A percentile compares a stretch with the other conserved stretches of the same genome.
phyloP scores from a whole-genome alignment of 2,329 filamentous ascomycete species.

The Fusarium mundagurra region DNA sequence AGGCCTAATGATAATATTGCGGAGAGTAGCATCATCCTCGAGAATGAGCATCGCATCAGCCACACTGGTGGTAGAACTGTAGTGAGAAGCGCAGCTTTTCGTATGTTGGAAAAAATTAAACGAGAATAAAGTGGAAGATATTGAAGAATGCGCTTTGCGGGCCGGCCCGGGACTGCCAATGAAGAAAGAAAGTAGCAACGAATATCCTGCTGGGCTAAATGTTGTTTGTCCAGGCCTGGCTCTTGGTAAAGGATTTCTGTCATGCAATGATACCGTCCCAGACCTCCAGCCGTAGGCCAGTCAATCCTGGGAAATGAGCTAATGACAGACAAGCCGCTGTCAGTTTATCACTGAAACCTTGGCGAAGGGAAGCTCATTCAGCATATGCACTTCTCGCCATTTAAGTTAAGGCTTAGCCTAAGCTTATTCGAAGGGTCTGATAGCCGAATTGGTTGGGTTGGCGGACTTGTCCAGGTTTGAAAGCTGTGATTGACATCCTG shows the following conservation, averaged over 20 bases:
- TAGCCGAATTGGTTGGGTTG: constrained; percentile 12
- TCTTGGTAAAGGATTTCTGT: constrained; percentile 11
- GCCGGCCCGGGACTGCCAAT: constrained; percentile 23
- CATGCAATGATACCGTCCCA: neutral
- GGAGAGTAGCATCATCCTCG: constrained; percentile 59
- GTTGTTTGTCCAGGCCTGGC: neutral
- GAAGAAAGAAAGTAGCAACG: constrained; percentile 22
- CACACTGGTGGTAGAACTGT: constrained; percentile 32
- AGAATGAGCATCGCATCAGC: constrained; percentile 60
- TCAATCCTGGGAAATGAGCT: neutral
- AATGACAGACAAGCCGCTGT: neutral
- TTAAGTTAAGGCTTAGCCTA: constrained; percentile 6
- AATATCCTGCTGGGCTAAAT: neutral
- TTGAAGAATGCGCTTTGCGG: constrained; percentile 16
- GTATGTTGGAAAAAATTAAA: constrained; percentile 23
- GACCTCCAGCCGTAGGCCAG: neutral
- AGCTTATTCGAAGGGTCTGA: constrained; percentile 19
- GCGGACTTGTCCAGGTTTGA: constrained; percentile 17
- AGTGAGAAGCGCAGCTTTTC: constrained; percentile 25
- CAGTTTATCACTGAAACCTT: constrained; percentile 8
- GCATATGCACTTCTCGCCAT: neutral
- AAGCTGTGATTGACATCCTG: neutral
- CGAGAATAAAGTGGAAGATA: neutral
- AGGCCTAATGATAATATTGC: constrained; percentile 63
- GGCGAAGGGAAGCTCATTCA: neutral